Conservation (phyloP, 1,139 yeast genomes). For the Pichia sorboxylosa region DNA sequence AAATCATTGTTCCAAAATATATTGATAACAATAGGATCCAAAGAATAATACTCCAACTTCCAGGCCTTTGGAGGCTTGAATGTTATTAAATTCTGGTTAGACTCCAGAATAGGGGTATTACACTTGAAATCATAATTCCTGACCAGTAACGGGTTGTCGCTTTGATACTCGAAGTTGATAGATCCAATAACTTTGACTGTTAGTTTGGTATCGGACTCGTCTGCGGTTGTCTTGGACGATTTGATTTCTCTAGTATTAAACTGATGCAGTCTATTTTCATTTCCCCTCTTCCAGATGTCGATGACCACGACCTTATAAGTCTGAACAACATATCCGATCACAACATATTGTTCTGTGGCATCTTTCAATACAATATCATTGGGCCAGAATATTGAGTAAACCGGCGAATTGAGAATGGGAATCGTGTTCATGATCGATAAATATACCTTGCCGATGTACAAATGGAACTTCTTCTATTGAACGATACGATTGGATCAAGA, state of each 20-base stretch:
- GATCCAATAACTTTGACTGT: conserved; percentile 16
- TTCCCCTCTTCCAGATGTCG: conserved; percentile 14
- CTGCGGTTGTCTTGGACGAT: background rate
- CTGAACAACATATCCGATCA: conserved; percentile 19
- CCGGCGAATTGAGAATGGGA: no score
- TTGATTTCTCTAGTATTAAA: conserved; percentile 2
- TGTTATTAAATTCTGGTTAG: conserved; percentile 29
- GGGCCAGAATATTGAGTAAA: conserved; percentile 22
- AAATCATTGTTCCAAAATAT: conserved; percentile 37
- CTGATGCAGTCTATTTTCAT: no score
- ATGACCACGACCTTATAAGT: conserved; percentile 15
- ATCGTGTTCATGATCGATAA: no score
- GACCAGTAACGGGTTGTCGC: no score
- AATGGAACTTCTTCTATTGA: no score
- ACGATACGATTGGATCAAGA: no score
- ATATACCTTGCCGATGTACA: no score
- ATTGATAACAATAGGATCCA: conserved; percentile 44
- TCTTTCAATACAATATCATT: conserved; percentile 13
- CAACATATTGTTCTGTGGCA: conserved; percentile 8
- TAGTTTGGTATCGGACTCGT: background rate
- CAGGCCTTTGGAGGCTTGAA: conserved; percentile 68
- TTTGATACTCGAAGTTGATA: conserved; percentile 14
- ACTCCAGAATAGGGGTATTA: conserved; percentile 11
- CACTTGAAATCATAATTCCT: conserved; percentile 9
- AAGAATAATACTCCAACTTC: conserved; percentile 69